Evolutionary conservation across 2,329 filamentous ascomycete species (phyloP), one percentile per base, ranked within the genome.

Genomic region (Epichloe sibirici): DNA sequence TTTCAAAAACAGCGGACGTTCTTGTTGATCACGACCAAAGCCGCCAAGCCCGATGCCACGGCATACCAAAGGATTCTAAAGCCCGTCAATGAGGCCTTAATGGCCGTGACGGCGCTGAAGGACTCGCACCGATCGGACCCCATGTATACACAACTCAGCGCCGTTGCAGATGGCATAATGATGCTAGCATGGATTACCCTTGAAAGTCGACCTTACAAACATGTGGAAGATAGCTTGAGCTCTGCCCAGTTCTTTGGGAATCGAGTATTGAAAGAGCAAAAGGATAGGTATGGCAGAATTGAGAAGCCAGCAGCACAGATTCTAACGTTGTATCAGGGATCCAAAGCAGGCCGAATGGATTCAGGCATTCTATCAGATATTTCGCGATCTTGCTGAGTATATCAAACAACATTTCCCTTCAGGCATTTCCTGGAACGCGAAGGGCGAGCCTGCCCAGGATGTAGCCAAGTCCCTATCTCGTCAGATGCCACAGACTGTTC

Each of bases 191-290:
- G 93, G 93, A 86, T 97, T 53, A 86, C 85, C 0, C 81, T 93
- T 48, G 87, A 94, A 50, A 78, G 74, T 57, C 90, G 89, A 65
- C 93, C 93, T 2, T 83, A 80, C 57, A 90, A 93, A 63, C 88
- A 90, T 62, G 86, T 97, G 46, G 84, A 84, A 46, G 90, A 95
- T 60, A 85, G 85, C 54, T 76, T 95, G 21, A 83, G 85, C 34
- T 85, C 89, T 49, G 88, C 90, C 42, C 86, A 97, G 66, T 95
- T 95, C 73, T 96, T 88, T 62, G 93, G 93, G 37, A 97, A 98
- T 73, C 83, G 90, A 61, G 88, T 98, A 39, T 73, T 97, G 60
- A 95, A 90, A 71, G 86, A 94, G 61, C 84, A 86, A 69, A 96
- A 94, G 71, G 90, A 81, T 50, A 81, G 77, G 74, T 74, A 61